Conservation (phyloP, 1,139 yeast species). For the Williopsis jadinii region DNA sequence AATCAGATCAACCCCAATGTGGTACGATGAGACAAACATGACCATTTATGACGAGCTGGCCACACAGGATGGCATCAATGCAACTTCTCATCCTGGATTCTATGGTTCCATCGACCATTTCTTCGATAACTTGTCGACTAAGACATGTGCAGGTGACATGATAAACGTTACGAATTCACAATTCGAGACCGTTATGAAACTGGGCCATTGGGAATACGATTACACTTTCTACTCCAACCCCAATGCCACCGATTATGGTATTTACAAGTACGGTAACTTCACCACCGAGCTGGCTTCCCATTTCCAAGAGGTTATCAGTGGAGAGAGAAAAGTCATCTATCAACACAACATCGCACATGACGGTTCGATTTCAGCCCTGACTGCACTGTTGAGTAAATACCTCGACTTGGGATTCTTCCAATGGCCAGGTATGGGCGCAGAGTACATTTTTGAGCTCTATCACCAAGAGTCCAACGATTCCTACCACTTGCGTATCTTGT, state of each 20-base stretch:
- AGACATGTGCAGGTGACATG: slow-evolving; percentile 30
- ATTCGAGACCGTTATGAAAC: slow-evolving; percentile 30
- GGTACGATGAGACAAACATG: slow-evolving; percentile 28
- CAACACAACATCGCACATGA: slow-evolving; percentile 36
- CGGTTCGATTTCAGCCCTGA: slow-evolving; percentile 31
- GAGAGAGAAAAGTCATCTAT: slow-evolving; percentile 23
- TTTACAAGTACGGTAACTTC: slow-evolving; percentile 28
- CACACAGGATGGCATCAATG: slow-evolving; percentile 16
- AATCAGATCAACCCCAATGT: slow-evolving; percentile 23
- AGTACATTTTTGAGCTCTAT: slow-evolving; percentile 32
- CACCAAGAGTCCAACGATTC: slow-evolving; percentile 14
- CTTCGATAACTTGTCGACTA: slow-evolving; percentile 32
- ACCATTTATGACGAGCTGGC: slow-evolving; percentile 23
- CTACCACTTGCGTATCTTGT: slow-evolving; percentile 29
- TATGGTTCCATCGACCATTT: slow-evolving; percentile 33
- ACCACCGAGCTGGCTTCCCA: slow-evolving; percentile 28
- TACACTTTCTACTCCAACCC: slow-evolving; percentile 27
- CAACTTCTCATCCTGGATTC: slow-evolving; percentile 16
- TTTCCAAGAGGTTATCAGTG: slow-evolving; percentile 22
- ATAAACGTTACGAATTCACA: slow-evolving; percentile 22
- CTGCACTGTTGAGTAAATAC: slow-evolving; percentile 28
- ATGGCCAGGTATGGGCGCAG: slow-evolving; percentile 42
- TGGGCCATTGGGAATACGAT: slow-evolving; percentile 35
- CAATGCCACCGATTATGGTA: slow-evolving; percentile 28
- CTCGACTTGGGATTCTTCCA: slow-evolving; percentile 23